Conservation (phyloP, 202 grass and related monocot species). For the Dendrocalamus latiflorus region DNA sequence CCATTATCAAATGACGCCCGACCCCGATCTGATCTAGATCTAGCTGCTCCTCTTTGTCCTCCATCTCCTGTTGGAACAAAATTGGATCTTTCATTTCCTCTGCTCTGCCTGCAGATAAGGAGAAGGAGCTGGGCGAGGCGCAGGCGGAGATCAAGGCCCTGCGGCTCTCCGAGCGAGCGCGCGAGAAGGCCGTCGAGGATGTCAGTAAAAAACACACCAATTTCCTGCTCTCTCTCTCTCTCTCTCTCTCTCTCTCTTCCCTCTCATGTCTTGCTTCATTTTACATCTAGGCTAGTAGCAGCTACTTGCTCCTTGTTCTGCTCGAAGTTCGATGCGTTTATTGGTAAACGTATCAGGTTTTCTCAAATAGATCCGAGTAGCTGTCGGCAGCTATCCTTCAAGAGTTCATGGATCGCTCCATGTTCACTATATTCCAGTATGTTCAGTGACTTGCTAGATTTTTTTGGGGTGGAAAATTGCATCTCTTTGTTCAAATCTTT, state of each 20-base stretch:
- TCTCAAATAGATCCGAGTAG: background rate
- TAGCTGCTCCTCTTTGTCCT: background rate
- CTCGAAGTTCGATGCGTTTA: background rate
- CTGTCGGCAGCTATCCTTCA: background rate
- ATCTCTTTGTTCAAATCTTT: background rate
- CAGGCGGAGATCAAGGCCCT: constrained; percentile 91
- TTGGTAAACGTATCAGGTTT: background rate
- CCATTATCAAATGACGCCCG: constrained; percentile 15
- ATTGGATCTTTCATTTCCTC: constrained; percentile 1
- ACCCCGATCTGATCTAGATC: constrained; percentile 21
- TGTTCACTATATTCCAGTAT: background rate
- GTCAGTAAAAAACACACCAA: constrained; percentile 37
- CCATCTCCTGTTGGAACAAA: background rate
- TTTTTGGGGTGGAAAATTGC: background rate
- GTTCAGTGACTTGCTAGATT: background rate
- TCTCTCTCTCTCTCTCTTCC: too few species aligned
- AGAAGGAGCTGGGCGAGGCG: constrained; percentile 73
- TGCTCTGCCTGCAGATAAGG: constrained; percentile 59
- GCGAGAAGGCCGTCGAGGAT: constrained; percentile 94
- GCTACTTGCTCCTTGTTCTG: background rate
- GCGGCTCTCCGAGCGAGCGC: constrained; percentile 79
- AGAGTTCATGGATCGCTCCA: background rate
- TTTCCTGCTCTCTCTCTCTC: background rate
- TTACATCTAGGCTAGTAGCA: background rate
- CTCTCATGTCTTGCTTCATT: background rate